These are phyloP conservation scores for Cercophora sp. DNA, from an alignment of 495 filamentous ascomycete species.

Conservation along the genomic window DNA sequence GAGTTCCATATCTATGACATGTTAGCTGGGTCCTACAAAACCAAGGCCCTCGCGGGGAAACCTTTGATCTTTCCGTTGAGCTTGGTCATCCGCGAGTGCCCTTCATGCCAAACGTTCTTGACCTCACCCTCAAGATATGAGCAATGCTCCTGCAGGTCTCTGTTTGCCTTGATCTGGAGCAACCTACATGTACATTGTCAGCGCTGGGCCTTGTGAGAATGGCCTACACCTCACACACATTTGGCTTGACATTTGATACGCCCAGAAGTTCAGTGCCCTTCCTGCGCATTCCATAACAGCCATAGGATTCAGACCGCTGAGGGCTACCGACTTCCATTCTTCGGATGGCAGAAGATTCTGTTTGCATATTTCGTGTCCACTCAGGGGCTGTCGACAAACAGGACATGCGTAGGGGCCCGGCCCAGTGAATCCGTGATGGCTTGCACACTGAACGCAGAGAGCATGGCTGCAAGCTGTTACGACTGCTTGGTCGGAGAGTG, in stretches of 20 bases:
- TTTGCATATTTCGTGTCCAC: constrained; percentile 68
- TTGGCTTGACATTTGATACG: constrained; percentile 87
- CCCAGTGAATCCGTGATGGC: constrained; percentile 59
- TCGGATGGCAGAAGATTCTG: constrained; percentile 74
- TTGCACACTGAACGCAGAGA: constrained; percentile 77
- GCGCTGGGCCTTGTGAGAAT: too few species aligned
- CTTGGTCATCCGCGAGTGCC: too few species aligned
- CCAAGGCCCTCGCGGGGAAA: not conserved
- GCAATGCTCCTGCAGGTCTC: constrained; percentile 7
- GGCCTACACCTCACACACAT: constrained; percentile 52
- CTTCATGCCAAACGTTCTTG: constrained; percentile 76
- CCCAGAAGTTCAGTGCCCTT: constrained; percentile 80
- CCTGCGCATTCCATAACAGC: constrained; percentile 89
- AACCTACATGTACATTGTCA: too few species aligned
- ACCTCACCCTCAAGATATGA: constrained; percentile 59
- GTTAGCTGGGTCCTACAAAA: not conserved
- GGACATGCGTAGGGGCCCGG: constrained; percentile 63
- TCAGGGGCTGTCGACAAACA: constrained; percentile 69
- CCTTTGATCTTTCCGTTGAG: constrained; percentile 60
- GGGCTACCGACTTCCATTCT: constrained; percentile 88
- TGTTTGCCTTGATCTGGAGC: constrained; percentile 53
- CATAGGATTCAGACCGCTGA: constrained; percentile 79
- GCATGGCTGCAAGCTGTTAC: constrained; percentile 94
- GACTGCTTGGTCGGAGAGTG: constrained; percentile 70
- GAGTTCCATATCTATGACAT: constrained; percentile 54